Conservation (phyloP, 768 basidiomycete species). For the Xerocomellus chrysenteron region DNA sequence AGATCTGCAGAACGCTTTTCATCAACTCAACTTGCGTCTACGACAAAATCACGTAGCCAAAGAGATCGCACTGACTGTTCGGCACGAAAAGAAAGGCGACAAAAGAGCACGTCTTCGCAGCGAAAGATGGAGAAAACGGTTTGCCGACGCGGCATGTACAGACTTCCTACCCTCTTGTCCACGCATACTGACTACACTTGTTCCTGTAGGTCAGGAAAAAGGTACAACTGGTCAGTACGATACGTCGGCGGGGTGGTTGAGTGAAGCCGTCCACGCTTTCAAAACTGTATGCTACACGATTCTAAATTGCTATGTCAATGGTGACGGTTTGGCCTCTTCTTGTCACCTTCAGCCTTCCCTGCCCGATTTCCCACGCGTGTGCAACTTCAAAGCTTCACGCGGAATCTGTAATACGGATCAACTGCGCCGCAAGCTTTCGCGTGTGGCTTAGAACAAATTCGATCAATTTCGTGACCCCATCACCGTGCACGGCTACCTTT, state of each 20-base stretch:
- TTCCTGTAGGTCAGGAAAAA: slow-evolving; percentile 73
- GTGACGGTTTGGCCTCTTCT: slow-evolving; percentile 1
- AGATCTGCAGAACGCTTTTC: slow-evolving; percentile 48
- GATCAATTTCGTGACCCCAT: slow-evolving; percentile 6
- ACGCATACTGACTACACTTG: slow-evolving; percentile 12
- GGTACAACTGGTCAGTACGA: slow-evolving; percentile 76
- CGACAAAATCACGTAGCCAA: slow-evolving; percentile 52
- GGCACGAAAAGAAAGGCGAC: slow-evolving; percentile 83
- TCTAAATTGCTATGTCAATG: slow-evolving; percentile 3
- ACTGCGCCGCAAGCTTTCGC: slow-evolving; percentile 8
- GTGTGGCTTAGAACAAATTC: slow-evolving; percentile 5
- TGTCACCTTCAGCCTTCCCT: slow-evolving; percentile 1
- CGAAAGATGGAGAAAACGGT: slow-evolving; percentile 75
- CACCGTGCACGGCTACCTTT: slow-evolving; percentile 16
- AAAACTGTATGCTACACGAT: slow-evolving; percentile 7
- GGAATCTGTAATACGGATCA: slow-evolving; percentile 10
- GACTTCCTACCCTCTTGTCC: slow-evolving; percentile 6
- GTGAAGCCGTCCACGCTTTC: not conserved
- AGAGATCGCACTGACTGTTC: slow-evolving; percentile 47
- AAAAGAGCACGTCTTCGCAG: slow-evolving; percentile 74
- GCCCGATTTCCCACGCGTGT: not conserved
- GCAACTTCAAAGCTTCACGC: slow-evolving; percentile 5
- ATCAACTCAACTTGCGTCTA: slow-evolving; percentile 50
- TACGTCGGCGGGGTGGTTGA: slow-evolving; percentile 71
- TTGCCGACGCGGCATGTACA: slow-evolving; percentile 69